phyloP scores from a whole-genome alignment of 2,329 filamentous ascomycete genomes.

The Botrytis paeoniae region DNA sequence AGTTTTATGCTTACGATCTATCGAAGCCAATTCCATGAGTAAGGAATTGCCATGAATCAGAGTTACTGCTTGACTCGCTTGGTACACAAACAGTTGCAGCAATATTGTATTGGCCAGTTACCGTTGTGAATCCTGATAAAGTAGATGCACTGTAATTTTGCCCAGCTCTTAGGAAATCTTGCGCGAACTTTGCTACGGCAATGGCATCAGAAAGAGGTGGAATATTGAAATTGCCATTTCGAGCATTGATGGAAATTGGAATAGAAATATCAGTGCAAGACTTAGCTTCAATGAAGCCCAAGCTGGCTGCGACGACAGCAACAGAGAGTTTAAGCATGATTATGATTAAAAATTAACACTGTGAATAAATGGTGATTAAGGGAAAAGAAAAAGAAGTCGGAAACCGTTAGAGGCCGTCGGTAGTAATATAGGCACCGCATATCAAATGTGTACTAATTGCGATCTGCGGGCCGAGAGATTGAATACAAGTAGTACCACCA shows the following conservation, averaged over 20 bases:
- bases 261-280: constrained; percentile 8
- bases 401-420: background rate
- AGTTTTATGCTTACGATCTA: background rate
- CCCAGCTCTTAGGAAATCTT: constrained; percentile 9
- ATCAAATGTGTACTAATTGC: background rate
- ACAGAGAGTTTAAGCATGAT: constrained; percentile 10
- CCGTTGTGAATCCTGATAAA: background rate
- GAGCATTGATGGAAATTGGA: constrained; percentile 15
- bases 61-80: background rate
- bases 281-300: constrained; percentile 15
- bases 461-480: background rate
- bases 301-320: background rate
- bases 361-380: background rate
- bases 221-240: constrained; percentile 15
- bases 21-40: constrained; percentile 19
- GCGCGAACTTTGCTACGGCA: constrained; percentile 6
- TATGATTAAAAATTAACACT: background rate
- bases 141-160: constrained; percentile 10
- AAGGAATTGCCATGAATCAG: constrained; percentile 11
- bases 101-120: constrained; percentile 13
- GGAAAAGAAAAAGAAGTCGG: background rate
- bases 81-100: constrained; percentile 14
- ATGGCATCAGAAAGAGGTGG: constrained; percentile 1
- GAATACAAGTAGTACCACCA: background rate
- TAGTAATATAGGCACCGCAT: background rate